Percentiles rank a stretch among this genome's conserved stretches.
These are phyloP conservation scores for Canna indica DNA, from an alignment of 176 grass and related monocot species.

Conservation along the genomic window DNA sequence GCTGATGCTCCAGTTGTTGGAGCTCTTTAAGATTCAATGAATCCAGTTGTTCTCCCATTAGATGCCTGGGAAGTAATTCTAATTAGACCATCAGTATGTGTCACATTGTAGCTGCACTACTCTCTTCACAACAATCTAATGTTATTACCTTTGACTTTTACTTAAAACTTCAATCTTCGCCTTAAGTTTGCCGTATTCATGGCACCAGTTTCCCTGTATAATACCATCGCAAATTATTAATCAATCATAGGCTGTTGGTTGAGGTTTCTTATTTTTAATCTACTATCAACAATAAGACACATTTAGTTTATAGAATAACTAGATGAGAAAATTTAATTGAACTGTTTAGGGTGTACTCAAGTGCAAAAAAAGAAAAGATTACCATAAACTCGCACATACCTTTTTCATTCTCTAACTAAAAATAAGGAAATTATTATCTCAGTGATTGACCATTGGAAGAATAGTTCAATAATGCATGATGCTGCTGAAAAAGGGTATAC, in stretches of 20 bases:
- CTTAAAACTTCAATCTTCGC: conserved; percentile 14
- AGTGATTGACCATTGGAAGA: neutral
- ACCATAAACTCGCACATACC: neutral
- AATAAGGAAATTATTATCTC: neutral
- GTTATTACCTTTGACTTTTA: conserved; percentile 13
- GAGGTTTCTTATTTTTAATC: neutral
- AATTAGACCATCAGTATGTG: neutral
- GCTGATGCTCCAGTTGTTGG: conserved; percentile 15
- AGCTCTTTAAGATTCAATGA: conserved; percentile 8
- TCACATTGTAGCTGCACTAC: neutral
- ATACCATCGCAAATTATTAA: neutral
- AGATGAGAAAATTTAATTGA: neutral
- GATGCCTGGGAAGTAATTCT: neutral
- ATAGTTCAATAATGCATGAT: neutral
- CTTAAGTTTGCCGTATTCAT: conserved; percentile 11
- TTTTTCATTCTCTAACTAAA: neutral
- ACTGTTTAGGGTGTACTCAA: neutral
- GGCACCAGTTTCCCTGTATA: conserved; percentile 11
- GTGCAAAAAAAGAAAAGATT: neutral
- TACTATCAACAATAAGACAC: neutral
- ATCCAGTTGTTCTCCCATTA: conserved; percentile 17
- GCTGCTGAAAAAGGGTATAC: neutral
- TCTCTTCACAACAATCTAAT: neutral
- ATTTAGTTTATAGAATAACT: neutral
- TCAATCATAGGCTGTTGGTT: neutral